phyloP scores from a whole-genome alignment of 2,329 filamentous ascomycete genomes.

The Fusarium sp. region DNA sequence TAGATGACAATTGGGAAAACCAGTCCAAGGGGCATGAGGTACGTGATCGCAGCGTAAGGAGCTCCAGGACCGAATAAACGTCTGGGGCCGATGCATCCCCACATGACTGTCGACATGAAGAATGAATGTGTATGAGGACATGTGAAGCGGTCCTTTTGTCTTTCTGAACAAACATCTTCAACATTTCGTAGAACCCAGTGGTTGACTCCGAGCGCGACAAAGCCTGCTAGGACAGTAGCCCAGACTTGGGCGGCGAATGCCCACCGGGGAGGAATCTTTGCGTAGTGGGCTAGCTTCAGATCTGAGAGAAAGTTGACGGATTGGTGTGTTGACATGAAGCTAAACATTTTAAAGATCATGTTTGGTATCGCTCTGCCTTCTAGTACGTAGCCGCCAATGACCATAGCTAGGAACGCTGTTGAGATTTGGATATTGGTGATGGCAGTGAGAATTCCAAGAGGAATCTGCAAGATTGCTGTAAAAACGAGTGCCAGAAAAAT shows the following conservation, averaged over 20 bases:
- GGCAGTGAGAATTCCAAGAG: slow-evolving; percentile 63
- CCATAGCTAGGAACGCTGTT: slow-evolving; percentile 71
- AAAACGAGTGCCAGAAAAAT: slow-evolving; percentile 60
- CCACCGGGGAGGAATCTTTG: slow-evolving; percentile 62
- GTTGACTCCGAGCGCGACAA: slow-evolving; percentile 66
- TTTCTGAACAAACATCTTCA: slow-evolving; percentile 61
- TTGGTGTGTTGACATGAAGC: slow-evolving; percentile 68
- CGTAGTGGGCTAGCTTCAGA: slow-evolving; percentile 70
- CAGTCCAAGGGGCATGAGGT: slow-evolving; percentile 31
- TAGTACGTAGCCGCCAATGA: slow-evolving; percentile 71
- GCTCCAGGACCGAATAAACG: slow-evolving; percentile 61
- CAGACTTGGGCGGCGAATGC: slow-evolving; percentile 63
- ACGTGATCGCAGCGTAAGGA: slow-evolving; percentile 33
- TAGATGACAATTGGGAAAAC: slow-evolving; percentile 36
- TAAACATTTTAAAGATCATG: slow-evolving; percentile 76
- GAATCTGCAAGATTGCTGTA: slow-evolving; percentile 60
- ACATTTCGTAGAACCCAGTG: slow-evolving; percentile 67
- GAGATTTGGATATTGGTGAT: slow-evolving; percentile 65
- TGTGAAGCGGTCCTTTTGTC: slow-evolving; percentile 60
- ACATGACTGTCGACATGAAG: slow-evolving; percentile 70
- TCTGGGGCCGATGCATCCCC: slow-evolving; percentile 71
- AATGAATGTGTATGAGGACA: slow-evolving; percentile 58
- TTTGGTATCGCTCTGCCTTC: slow-evolving; percentile 70
- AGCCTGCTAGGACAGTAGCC: slow-evolving; percentile 60
- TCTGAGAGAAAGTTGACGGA: slow-evolving; percentile 66